Conservation (phyloP, 352 stramenopile species). For the Nothophytophthora sp. region DNA sequence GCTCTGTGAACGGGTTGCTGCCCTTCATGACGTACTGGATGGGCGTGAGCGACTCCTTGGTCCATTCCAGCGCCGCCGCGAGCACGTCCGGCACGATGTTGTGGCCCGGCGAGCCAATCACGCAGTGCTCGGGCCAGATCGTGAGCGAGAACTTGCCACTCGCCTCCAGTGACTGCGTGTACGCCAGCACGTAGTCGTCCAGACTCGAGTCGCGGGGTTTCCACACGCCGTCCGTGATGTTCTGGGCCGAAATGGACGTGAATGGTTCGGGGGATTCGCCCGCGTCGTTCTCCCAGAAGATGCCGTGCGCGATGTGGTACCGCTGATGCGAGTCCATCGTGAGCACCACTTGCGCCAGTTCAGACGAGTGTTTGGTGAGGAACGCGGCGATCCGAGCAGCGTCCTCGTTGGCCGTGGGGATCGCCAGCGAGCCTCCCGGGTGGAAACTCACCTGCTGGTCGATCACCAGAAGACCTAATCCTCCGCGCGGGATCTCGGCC, state of each 20-base stretch:
- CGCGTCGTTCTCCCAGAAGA: conserved; percentile 82
- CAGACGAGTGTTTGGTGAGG: conserved; percentile 54
- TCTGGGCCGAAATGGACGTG: conserved; percentile 85
- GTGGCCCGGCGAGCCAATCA: conserved; percentile 89
- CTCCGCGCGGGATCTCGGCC: conserved; percentile 29
- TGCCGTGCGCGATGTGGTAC: conserved; percentile 92
- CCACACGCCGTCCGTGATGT: conserved; percentile 61
- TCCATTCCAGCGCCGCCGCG: conserved; percentile 80
- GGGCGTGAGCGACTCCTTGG: conserved; percentile 39
- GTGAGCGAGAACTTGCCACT: conserved; percentile 86
- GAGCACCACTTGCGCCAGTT: conserved; percentile 83
- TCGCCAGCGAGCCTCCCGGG: conserved; percentile 89
- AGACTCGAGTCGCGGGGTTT: conserved; percentile 52
- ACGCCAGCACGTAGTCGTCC: conserved; percentile 79
- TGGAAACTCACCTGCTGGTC: conserved; percentile 96
- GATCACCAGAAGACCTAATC: conserved; percentile 87
- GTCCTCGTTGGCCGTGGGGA: conserved; percentile 88
- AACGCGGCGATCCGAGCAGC: conserved; percentile 83
- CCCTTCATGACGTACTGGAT: conserved; percentile 92
- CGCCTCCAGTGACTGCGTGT: conserved; percentile 81
- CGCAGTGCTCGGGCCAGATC: conserved; percentile 96
- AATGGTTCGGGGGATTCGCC: conserved; percentile 84
- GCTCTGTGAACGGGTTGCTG: conserved; percentile 93
- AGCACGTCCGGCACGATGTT: conserved; percentile 78
- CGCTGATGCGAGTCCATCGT: conserved; percentile 95